Percentiles rank a stretch among this genome's conserved stretches.
Conservation (phyloP, 164 flowering plant species). For the Tetrastigma voinierianum region DNA sequence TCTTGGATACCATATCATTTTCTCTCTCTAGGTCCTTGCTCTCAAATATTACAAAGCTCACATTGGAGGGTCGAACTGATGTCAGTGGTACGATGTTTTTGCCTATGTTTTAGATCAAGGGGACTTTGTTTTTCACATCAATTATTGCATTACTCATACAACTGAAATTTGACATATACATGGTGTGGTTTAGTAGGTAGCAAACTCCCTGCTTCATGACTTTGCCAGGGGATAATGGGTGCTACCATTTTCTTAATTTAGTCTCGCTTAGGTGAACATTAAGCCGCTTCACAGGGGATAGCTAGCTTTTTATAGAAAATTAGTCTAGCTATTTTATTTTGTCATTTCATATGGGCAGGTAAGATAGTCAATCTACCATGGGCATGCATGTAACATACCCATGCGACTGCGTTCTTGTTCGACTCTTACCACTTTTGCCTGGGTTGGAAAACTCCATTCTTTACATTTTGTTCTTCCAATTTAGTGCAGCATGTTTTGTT, state of each 20-base stretch:
- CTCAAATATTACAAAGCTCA: conserved; percentile 52
- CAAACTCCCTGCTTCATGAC: not conserved
- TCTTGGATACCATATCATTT: conserved; percentile 8
- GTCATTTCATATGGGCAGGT: not conserved
- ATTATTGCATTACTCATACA: not conserved
- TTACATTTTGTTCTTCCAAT: too few relatives aligned
- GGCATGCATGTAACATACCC: not conserved
- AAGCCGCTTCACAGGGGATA: too few relatives aligned
- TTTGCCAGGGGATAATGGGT: not conserved
- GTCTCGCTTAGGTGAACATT: not conserved
- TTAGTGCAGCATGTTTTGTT: not conserved
- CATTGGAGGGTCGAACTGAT: conserved; percentile 70
- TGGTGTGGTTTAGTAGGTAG: not conserved
- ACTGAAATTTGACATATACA: not conserved
- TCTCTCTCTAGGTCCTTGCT: conserved; percentile 11
- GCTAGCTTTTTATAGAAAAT: not conserved
- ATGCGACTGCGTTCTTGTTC: not conserved
- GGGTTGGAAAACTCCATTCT: too few relatives aligned
- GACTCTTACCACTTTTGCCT: not conserved
- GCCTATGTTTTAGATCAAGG: not conserved
- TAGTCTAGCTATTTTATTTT: not conserved
- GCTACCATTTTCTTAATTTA: not conserved
- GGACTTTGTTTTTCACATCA: not conserved
- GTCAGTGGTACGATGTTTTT: conserved; percentile 46
- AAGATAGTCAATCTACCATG: not conserved